Conservation (phyloP, 345 rosid species). For the Adansonia digitata region DNA sequence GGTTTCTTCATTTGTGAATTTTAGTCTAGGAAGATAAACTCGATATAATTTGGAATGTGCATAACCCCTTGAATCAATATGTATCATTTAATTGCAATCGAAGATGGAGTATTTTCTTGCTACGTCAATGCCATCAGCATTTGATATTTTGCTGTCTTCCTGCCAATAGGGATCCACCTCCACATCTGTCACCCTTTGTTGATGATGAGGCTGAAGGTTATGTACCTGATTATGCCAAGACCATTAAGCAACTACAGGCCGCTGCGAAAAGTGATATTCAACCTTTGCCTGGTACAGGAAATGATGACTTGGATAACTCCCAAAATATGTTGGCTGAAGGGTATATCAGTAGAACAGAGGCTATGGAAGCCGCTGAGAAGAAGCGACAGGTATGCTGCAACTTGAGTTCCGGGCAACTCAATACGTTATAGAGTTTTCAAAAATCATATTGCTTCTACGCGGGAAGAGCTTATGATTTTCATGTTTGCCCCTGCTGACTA, state of each 20-base stretch:
- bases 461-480: neutral
- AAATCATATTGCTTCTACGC: neutral
- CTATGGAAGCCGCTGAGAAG: constrained; percentile 63
- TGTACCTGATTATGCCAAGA: constrained; percentile 84
- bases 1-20: neutral
- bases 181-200: constrained; percentile 87
- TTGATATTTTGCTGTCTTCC: constrained; percentile 4
- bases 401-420: neutral
- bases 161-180: constrained; percentile 68
- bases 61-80: neutral
- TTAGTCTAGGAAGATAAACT: neutral
- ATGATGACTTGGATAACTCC: constrained; percentile 73
- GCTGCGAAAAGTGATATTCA: constrained; percentile 77
- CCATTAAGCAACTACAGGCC: constrained; percentile 64
- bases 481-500: neutral
- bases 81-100: neutral
- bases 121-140: neutral
- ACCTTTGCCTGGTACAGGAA: constrained; percentile 75
- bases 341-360: constrained; percentile 63
- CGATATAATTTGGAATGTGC: neutral
- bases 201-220: constrained; percentile 89
- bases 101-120: neutral
- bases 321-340: constrained; percentile 70
- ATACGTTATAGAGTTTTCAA: neutral
- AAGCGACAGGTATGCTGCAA: constrained; percentile 46